A percentile compares a stretch with the other conserved stretches of the same genome.
phyloP scores from a whole-genome alignment of 2,329 filamentous ascomycete species.

The Exophiala sp. region DNA sequence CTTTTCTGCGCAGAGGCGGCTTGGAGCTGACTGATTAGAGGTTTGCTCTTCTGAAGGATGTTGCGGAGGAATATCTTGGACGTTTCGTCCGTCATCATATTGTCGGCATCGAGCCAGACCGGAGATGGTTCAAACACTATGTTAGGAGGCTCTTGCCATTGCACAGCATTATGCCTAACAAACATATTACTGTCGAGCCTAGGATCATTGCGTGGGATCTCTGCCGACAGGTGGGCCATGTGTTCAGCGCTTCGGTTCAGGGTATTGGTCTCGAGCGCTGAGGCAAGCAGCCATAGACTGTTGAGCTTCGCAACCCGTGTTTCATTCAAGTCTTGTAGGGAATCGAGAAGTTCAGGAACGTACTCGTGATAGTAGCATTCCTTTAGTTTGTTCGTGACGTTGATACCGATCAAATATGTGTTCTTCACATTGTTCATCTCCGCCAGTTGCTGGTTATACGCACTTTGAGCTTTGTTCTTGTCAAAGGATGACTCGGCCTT shows the following conservation, averaged over 20 bases:
- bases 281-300: conserved; percentile 73
- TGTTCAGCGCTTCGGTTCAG: conserved; percentile 67
- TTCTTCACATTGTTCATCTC: conserved; percentile 99
- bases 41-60: conserved; percentile 82
- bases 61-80: conserved; percentile 91
- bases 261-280: conserved; percentile 72
- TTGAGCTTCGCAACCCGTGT: conserved; percentile 81
- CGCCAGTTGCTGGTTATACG: conserved; percentile 83
- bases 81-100: conserved; percentile 77
- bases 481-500: conserved; percentile 94
- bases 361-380: conserved; percentile 97
- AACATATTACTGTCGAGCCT: conserved; percentile 97
- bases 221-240: conserved; percentile 65
- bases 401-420: conserved; percentile 92
- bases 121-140: conserved; percentile 89
- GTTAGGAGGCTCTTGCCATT: conserved; percentile 77
- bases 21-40: conserved; percentile 70
- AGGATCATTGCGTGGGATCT: conserved; percentile 83
- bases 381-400: conserved; percentile 95
- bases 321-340: conserved; percentile 85
- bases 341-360: conserved; percentile 84
- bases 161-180: conserved; percentile 77
- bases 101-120: conserved; percentile 90
- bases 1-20: conserved; percentile 80
- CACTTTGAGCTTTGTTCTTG: conserved; percentile 81